Evolutionary conservation across 2,329 filamentous ascomycete species (phyloP), one percentile per base, ranked within the genome.

Genomic region (Aspergillus glaucus): DNA sequence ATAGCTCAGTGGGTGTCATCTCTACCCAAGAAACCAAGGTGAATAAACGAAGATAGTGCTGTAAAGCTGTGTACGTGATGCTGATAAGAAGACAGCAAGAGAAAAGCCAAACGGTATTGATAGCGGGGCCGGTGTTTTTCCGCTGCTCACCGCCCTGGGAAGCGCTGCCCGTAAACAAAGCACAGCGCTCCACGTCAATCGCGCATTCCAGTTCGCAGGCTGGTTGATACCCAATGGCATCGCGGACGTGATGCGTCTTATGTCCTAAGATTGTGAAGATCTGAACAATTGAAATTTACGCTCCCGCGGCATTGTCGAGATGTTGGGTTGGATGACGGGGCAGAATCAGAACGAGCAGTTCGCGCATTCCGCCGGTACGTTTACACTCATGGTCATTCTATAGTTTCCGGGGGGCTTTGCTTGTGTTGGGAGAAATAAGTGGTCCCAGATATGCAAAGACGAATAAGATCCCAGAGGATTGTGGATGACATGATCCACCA

Each of bases 271-370:
- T 44, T 50, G 42, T 58, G 40, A 53, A 34, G 43, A 40, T 40
- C 37, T 19, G 26, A 30, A 30, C 19, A 19, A 40, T 40, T 12
- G 19, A 22, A 19, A n/a, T 44, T 48, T 36, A 43, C 9, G 10
- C 47, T 48, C 34, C 46, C 50, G 39, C 55, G 55, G 10, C 14
- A 28, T 15, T 28, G 51, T 40, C 56, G 58, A 48, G 19, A 68
- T 68, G 66, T 48, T 67, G 51, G 65, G 58, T 41, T 68, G 65
- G 66, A 61, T 67, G 48, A 55, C 58, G 48, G 63, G 63, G 43
- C 63, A 61, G 53, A 58, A 58, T 51, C 62, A 61, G 53, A 58
- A 58, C 52, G 61, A 60, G 30, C 52, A 59, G 44, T 54, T 55
- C 52, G 56, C 56, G 53, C 57, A 60, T 57, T 57, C 56, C 52